Evolutionary conservation across 768 basidiomycete species (phyloP).

Genomic region (Boletales sp.): DNA sequence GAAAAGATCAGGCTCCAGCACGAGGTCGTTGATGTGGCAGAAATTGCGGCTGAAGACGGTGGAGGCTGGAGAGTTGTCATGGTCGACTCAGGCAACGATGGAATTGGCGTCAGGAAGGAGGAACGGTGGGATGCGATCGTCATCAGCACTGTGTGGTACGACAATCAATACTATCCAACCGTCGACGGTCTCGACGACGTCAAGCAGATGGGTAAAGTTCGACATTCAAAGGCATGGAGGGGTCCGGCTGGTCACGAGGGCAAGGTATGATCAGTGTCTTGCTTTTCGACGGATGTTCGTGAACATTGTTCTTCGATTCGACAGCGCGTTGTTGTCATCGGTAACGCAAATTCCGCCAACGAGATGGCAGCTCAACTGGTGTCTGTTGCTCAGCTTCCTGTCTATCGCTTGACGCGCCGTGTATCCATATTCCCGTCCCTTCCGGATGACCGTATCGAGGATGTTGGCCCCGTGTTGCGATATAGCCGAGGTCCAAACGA

Average conservation of each 20-base stretch:
- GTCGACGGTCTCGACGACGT: conserved; percentile 41
- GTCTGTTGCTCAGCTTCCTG: conserved; percentile 35
- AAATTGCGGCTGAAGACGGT: conserved; percentile 21
- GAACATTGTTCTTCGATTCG: background rate
- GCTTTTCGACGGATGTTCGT: background rate
- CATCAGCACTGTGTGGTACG: conserved; percentile 44
- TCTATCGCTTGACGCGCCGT: conserved; percentile 46
- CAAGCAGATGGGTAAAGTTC: conserved; percentile 31
- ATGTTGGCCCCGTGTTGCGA: conserved; percentile 38
- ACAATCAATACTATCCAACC: conserved; percentile 42
- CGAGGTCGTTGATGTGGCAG: conserved; percentile 39
- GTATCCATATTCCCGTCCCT: conserved; percentile 41
- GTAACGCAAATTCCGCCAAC: conserved; percentile 52
- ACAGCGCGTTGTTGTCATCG: conserved; percentile 45
- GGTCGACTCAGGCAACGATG: conserved; percentile 33
- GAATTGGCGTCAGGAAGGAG: conserved; percentile 19
- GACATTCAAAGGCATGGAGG: conserved; percentile 42
- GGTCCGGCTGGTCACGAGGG: conserved; percentile 36
- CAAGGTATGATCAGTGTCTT: conserved; percentile 19
- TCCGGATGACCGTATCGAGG: conserved; percentile 40
- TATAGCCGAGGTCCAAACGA: conserved; percentile 22
- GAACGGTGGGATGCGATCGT: conserved; percentile 50
- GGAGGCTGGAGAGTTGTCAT: conserved; percentile 40
- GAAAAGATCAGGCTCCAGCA: conserved; percentile 39
- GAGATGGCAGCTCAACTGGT: conserved; percentile 49